A percentile compares a stretch with the other conserved stretches of the same genome.
Evolutionary conservation across 371 early-diverging fungal genomes (phyloP).

Genomic region (Mucor plumbeus): DNA sequence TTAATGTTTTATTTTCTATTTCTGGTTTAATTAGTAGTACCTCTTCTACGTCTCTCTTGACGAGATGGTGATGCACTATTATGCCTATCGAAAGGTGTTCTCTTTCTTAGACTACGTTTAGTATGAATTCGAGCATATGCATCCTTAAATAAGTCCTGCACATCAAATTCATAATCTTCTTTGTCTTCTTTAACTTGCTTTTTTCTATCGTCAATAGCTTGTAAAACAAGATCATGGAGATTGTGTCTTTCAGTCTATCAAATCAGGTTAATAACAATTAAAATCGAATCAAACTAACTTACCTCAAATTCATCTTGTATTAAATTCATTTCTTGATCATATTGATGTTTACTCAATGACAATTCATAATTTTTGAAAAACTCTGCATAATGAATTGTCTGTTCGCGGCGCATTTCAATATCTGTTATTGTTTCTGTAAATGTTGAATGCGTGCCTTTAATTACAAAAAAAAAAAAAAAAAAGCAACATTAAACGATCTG

Average conservation of each 20-base stretch:
- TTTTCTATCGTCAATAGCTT: conserved; percentile 29
- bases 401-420: conserved; percentile 32
- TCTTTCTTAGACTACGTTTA: conserved; percentile 23
- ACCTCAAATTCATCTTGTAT: conserved; percentile 36
- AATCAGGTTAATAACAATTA: background rate
- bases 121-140: conserved; percentile 21
- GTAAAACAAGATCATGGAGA: conserved; percentile 29
- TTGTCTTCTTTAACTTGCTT: conserved; percentile 29
- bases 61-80: conserved; percentile 26
- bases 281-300: background rate
- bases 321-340: conserved; percentile 25
- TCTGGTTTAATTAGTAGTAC: conserved; percentile 3
- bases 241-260: conserved; percentile 28
- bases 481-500: background rate
- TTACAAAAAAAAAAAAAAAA: too few species aligned
- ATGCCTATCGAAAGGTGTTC: conserved; percentile 12
- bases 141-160: conserved; percentile 27
- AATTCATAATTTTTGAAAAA: conserved; percentile 32
- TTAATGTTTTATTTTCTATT: background rate
- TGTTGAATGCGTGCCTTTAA: conserved; percentile 36
- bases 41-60: conserved; percentile 30
- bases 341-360: conserved; percentile 26
- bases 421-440: conserved; percentile 34
- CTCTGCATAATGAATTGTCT: conserved; percentile 33
- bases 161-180: conserved; percentile 15